A percentile compares a stretch with the other conserved stretches of the same genome.
Evolutionary conservation across 768 basidiomycete genomes (phyloP).

Genomic region (Asterophora lycoperdoides): DNA sequence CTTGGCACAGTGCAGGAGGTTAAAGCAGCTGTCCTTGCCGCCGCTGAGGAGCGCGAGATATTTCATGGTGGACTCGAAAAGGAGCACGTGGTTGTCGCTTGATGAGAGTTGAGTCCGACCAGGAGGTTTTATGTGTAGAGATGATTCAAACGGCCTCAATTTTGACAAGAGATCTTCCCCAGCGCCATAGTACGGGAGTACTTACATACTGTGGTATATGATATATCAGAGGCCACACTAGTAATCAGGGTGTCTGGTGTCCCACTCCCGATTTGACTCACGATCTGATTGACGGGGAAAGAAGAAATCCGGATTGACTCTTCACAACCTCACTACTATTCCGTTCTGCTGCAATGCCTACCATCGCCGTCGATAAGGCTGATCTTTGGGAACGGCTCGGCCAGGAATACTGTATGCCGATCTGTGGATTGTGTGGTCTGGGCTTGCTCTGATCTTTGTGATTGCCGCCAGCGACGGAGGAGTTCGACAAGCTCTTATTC

Average conservation of each 20-base stretch:
- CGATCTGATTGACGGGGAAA: conserved; percentile 19
- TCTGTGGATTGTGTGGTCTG: conserved; percentile 7
- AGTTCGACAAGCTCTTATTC: conserved; percentile 94
- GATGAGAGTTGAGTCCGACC: too few relatives aligned
- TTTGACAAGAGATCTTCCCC: too few relatives aligned
- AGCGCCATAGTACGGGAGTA: too few relatives aligned
- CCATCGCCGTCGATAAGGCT: conserved; percentile 91
- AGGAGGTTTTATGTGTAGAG: too few relatives aligned
- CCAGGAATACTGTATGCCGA: conserved; percentile 64
- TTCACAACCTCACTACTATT: conserved; percentile 2
- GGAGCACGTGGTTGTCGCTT: too few relatives aligned
- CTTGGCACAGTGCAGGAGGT: conserved; percentile 79
- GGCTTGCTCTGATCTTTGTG: conserved; percentile 17
- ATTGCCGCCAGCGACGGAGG: conserved; percentile 68
- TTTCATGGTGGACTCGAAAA: conserved; percentile 73
- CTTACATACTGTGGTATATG: too few relatives aligned
- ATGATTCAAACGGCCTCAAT: too few relatives aligned
- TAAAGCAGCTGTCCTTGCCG: conserved; percentile 97
- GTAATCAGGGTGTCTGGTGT: conserved; percentile 19
- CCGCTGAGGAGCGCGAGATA: conserved; percentile 93
- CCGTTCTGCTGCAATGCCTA: conserved; percentile 65
- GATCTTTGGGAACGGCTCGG: conserved; percentile 89
- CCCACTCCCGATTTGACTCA: conserved; percentile 28
- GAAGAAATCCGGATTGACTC: conserved; percentile 1
- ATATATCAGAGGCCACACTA: too few relatives aligned